These are phyloP conservation scores for Vigna hirtella DNA, from an alignment of 306 rosid species.

Conservation along the genomic window DNA sequence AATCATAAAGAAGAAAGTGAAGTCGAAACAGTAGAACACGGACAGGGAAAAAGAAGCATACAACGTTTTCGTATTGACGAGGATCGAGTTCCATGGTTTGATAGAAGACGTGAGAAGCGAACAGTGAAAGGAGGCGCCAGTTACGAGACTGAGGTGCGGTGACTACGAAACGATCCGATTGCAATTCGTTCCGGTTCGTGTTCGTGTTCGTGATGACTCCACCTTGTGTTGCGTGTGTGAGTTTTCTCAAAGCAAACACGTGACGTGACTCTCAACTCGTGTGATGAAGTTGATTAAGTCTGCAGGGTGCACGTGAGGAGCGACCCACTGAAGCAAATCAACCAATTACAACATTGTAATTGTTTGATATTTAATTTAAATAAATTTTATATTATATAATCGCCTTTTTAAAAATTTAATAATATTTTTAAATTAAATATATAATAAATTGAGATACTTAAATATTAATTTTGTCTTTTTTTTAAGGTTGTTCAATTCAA, in stretches of 20 bases:
- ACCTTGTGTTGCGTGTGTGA: neutral
- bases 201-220: neutral
- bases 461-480: too few relatives aligned
- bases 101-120: neutral
- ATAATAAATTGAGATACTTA: too few relatives aligned
- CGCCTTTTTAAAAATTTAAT: too few relatives aligned
- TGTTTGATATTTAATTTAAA: too few relatives aligned
- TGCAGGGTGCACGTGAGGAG: neutral
- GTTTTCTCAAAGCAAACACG: neutral
- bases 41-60: constrained; percentile 44
- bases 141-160: constrained; percentile 10
- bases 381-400: too few relatives aligned
- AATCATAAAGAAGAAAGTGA: neutral
- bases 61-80: constrained; percentile 73
- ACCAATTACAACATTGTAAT: too few relatives aligned
- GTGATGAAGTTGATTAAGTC: neutral
- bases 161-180: constrained; percentile 30
- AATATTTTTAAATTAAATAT: too few relatives aligned
- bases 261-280: neutral
- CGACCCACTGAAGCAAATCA: neutral
- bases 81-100: constrained; percentile 84
- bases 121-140: neutral
- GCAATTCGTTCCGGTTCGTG: neutral
- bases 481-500: too few relatives aligned
- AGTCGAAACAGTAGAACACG: neutral